phyloP scores from a whole-genome alignment of 805 yeast genomes.

The Teunomyces kruisii region DNA sequence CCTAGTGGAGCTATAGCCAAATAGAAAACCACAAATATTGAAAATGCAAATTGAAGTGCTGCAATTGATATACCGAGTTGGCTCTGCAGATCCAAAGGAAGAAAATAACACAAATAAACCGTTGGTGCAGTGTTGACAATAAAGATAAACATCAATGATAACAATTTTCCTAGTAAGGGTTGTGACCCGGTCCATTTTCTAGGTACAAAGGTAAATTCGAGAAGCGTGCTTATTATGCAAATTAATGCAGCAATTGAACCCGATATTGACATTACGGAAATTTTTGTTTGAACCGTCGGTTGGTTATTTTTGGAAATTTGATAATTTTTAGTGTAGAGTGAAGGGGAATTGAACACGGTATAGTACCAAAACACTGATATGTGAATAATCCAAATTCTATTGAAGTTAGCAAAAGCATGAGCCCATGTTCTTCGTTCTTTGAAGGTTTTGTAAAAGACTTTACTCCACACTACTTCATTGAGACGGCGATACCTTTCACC shows the following conservation, averaged over 20 bases:
- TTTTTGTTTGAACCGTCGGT: conserved; percentile 56
- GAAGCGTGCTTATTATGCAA: conserved; percentile 53
- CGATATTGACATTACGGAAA: conserved; percentile 64
- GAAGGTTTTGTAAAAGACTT: conserved; percentile 72
- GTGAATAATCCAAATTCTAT: conserved; percentile 79
- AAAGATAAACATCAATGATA: conserved; percentile 43
- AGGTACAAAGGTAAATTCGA: conserved; percentile 67
- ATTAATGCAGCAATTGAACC: conserved; percentile 60
- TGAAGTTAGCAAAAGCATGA: conserved; percentile 71
- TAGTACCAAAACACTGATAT: conserved; percentile 75
- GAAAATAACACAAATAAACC: conserved; percentile 46
- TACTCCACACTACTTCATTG: conserved; percentile 61
- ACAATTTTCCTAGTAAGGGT: conserved; percentile 50
- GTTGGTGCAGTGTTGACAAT: conserved; percentile 50
- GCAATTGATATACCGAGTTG: conserved; percentile 46
- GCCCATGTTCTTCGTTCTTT: conserved; percentile 75
- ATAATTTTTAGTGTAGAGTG: conserved; percentile 62
- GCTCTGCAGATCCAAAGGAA: conserved; percentile 32
- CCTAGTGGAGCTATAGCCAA: conserved; percentile 65
- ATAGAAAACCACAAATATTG: conserved; percentile 53
- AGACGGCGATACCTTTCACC: conserved; percentile 56
- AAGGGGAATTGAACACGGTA: conserved; percentile 65
- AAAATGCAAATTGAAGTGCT: conserved; percentile 54
- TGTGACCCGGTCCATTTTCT: conserved; percentile 72
- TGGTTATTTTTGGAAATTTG: conserved; percentile 52